Evolutionary conservation across 164 flowering plant species (phyloP).

Genomic region (Taxillus chinensis): DNA sequence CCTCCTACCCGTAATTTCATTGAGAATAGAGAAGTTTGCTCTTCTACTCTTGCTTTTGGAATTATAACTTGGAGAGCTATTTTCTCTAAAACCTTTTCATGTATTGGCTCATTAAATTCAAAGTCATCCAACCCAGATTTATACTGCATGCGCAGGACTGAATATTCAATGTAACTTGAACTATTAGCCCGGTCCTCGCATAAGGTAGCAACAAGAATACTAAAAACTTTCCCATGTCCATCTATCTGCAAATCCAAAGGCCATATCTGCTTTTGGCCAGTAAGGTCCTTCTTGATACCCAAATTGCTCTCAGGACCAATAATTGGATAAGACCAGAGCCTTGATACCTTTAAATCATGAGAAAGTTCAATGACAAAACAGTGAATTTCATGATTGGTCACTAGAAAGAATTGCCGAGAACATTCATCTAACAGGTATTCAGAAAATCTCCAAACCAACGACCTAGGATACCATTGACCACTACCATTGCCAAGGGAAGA

Average conservation of each 20-base stretch:
- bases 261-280: constrained; percentile 85
- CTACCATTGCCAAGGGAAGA: constrained; percentile 22
- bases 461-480: constrained; percentile 62
- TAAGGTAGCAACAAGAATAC: constrained; percentile 73
- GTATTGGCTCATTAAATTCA: constrained; percentile 14
- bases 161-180: constrained; percentile 86
- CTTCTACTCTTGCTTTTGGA: constrained; percentile 90
- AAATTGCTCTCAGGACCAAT: constrained; percentile 68
- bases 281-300: constrained; percentile 81
- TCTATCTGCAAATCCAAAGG: constrained; percentile 87
- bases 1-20: constrained; percentile 88
- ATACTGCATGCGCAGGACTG: constrained; percentile 76
- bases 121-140: constrained; percentile 31
- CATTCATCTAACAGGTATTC: constrained; percentile 16
- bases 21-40: constrained; percentile 70
- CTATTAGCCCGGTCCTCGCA: constrained; percentile 76
- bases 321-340: constrained; percentile 81
- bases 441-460: constrained; percentile 54
- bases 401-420: constrained; percentile 46
- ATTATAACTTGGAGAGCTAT: constrained; percentile 81
- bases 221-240: constrained; percentile 58
- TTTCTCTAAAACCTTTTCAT: constrained; percentile 60
- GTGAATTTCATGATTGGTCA: constrained; percentile 73
- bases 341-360: constrained; percentile 35
- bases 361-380: constrained; percentile 42